Evolutionary conservation across 2,329 filamentous ascomycete species (phyloP), one percentile per base, ranked within the genome.

Genomic region (Sporothrix sp.): DNA sequence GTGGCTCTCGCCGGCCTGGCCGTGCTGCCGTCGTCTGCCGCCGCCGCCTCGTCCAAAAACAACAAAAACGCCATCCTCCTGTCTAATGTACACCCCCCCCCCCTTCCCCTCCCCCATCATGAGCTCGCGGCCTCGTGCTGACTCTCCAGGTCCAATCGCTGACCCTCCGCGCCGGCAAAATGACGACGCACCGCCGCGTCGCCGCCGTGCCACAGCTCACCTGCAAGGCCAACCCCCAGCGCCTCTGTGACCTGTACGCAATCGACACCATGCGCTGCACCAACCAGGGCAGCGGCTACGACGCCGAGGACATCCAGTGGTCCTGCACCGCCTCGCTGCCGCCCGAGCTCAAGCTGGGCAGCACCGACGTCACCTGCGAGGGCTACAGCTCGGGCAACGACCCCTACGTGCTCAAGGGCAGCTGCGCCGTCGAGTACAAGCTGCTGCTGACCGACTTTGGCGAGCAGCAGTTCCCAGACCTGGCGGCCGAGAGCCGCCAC

Each of bases 331-430:
- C 81, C 0, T 65, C 68, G 2, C 65, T 84, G 14, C 81, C 81
- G 0, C 68, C 73, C 20, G 76, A 82, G 60, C 73, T 84, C 56
- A 78, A 77, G 66, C 79, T 97, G 25, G 90, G 87, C 52, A 76
- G 78, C 54, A 96, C 91, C 10, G 90, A 97, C 55, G 91, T 97
- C 50, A 73, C 89, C 10, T 98, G 93, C 66, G 91, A 98, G 63
- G 91, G 93, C 10, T 97, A 95, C 68, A 71, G 78, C 52, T 74
- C 71, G 13, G 68, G 83, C 1, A 79, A 91, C 42, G 93, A 97
- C 64, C 80, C 81, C 0, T 94, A 88, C 65, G 78, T 97, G n/a
- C 70, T 97, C 49, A 89, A 86, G 61, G 93, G 93, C 20, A 93
- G 86, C 65, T 97, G 91, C 67, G 93, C 85, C 13, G 90, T 95